phyloP scores from a whole-genome alignment of 192 early-diverging fungal species.

The Backusella psychrophila region DNA sequence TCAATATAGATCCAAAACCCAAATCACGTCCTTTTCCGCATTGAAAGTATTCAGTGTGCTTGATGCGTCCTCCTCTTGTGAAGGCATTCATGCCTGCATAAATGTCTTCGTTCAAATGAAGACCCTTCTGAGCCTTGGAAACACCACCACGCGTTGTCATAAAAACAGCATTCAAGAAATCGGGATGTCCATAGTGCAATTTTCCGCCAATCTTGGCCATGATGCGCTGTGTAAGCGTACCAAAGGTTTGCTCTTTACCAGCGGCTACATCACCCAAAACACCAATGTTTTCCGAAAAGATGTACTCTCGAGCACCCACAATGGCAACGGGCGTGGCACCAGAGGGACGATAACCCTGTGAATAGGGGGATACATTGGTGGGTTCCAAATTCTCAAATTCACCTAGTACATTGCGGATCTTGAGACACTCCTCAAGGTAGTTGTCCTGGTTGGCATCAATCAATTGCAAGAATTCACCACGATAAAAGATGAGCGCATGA shows the following conservation, averaged over 20 bases:
- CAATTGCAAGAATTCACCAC: slow-evolving; percentile 85
- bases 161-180: slow-evolving; percentile 85
- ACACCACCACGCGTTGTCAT: slow-evolving; percentile 89
- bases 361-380: slow-evolving; percentile 66
- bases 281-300: slow-evolving; percentile 84
- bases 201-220: slow-evolving; percentile 83
- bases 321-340: slow-evolving; percentile 74
- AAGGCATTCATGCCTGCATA: slow-evolving; percentile 91
- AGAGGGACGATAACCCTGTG: slow-evolving; percentile 51
- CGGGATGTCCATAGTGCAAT: slow-evolving; percentile 84
- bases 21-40: slow-evolving; percentile 91
- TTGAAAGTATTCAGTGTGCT: slow-evolving; percentile 90
- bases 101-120: slow-evolving; percentile 92
- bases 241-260: slow-evolving; percentile 86
- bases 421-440: slow-evolving; percentile 88
- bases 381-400: slow-evolving; percentile 82
- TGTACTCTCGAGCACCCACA: slow-evolving; percentile 84
- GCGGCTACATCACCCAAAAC: slow-evolving; percentile 87
- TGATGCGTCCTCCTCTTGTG: slow-evolving; percentile 80
- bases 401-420: slow-evolving; percentile 81
- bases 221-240: slow-evolving; percentile 81
- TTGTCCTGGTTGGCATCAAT: slow-evolving; percentile 93
- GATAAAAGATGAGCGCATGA: slow-evolving; percentile 79
- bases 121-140: slow-evolving; percentile 85
- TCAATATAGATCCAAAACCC: slow-evolving; percentile 85